These are phyloP conservation scores for Amylostereum areolatum DNA, from an alignment of 1,284 basidiomycete species.

Conservation along the genomic window DNA sequence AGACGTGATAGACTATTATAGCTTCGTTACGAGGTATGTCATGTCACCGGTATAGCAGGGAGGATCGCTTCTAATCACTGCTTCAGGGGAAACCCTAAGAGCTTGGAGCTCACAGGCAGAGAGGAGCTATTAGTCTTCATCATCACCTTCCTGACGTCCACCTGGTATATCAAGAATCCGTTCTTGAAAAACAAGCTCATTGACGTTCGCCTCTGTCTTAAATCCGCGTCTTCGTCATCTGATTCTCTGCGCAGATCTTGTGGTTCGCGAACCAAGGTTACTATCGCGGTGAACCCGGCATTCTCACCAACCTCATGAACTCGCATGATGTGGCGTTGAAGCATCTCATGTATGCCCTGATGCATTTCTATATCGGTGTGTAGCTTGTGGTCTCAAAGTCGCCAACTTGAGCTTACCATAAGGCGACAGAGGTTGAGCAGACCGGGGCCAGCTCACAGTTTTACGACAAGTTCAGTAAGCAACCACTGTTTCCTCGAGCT, in stretches of 20 bases:
- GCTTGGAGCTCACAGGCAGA: conserved; percentile 78
- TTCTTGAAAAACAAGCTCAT: conserved; percentile 98
- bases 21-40: conserved; percentile 72
- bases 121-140: conserved; percentile 87
- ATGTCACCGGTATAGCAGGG: conserved; percentile 13
- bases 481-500: conserved; percentile 9
- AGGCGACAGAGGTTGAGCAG: conserved; percentile 81
- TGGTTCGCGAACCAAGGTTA: conserved; percentile 80
- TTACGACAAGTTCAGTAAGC: conserved; percentile 94
- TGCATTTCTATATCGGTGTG: conserved; percentile 93
- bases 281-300: conserved; percentile 71
- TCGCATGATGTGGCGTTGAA: conserved; percentile 81
- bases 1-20: conserved; percentile 88
- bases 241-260: conserved; percentile 54
- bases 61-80: conserved; percentile 7
- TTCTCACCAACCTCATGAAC: conserved; percentile 81
- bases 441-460: conserved; percentile 98
- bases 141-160: conserved; percentile 89
- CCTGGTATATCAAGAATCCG: conserved; percentile 98
- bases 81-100: conserved; percentile 68
- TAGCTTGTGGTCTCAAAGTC: conserved; percentile 2
- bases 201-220: conserved; percentile 48
- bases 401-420: neutral
- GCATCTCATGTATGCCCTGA: conserved; percentile 87
- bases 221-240: neutral